Base-by-base conservation (phyloP, 192 early-diverging fungal genomes). In the Backusella luteola region DNA sequence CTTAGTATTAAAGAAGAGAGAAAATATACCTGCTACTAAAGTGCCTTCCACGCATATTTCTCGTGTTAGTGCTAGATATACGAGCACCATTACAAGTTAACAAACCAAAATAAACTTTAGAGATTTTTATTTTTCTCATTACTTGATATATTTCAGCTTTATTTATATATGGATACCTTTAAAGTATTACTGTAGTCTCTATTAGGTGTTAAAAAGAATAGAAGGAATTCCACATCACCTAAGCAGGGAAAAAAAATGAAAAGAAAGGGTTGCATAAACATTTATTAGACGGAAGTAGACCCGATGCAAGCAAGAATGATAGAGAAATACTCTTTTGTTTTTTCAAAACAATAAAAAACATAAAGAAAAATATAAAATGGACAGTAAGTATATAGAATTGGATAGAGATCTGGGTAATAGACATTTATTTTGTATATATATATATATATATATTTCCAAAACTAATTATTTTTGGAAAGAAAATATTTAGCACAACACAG, bases 351-450 rank as follows among this genome's bases (percentile, higher is more conserved):
- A 56, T 17, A 44, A 14, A 44, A 44, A 44, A 44, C 42, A 44
- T 44, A 26, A 59, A 59, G 1, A 32, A 32, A 32, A 12, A 3
- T 26, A 26, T 19, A 59, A 26, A 26, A 59, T 44, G 42, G 4
- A 14, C 42, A 44, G 6, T 44, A 17, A 17, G 0, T 44, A 56
- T 7, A 56, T 56, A 23, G 19, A 21, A 26, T 6, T 56, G 17
- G 21, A 23, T 56, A 56, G 53, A 56, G 26, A 56, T 56, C 53
- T 56, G 53, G 53, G 53, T 56, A 56, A 56, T 56, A 56, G 53
- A 56, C 53, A 56, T 56, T 56, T 56, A 56, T 56, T 56, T 56
- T 56, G 53, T 56, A 56, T 56, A 56, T 56, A 56, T 56, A 53
- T 53, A 53, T 53, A 23, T 53, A 56, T 56, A 56, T 56, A 56